phyloP scores from a whole-genome alignment of 2,329 filamentous ascomycete species.

The Penicillium glabrum region DNA sequence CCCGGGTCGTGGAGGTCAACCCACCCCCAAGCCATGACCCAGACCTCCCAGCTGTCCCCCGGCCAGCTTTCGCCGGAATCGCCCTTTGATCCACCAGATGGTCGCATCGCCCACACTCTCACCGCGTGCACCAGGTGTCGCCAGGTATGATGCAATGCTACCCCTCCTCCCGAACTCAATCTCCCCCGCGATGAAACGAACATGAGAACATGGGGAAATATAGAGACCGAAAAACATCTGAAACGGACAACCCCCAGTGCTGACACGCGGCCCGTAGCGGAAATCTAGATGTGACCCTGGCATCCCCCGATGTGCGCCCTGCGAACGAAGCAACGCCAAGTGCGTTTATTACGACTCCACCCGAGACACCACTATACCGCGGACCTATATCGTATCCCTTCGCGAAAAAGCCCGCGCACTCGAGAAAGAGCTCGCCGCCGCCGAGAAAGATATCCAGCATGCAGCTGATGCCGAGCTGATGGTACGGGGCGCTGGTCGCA shows the following conservation, averaged over 20 bases:
- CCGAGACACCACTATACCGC: constrained; percentile 80
- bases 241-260: not conserved
- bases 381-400: constrained; percentile 88
- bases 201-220: not conserved
- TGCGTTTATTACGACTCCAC: constrained; percentile 96
- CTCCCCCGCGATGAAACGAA: constrained; percentile 1
- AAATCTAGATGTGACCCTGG: constrained; percentile 96
- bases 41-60: constrained; percentile 17
- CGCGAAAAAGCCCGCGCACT: constrained; percentile 82
- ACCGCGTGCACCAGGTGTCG: constrained; percentile 52
- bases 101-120: constrained; percentile 48
- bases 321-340: constrained; percentile 83
- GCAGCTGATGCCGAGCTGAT: constrained; percentile 76
- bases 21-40: constrained; percentile 18
- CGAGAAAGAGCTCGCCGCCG: constrained; percentile 75
- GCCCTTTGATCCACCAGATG: constrained; percentile 32
- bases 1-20: constrained; percentile 7
- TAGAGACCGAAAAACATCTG: not conserved
- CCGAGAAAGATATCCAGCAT: constrained; percentile 73
- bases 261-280: constrained; percentile 55
- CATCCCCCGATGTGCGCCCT: constrained; percentile 86
- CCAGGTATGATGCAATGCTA: constrained; percentile 41
- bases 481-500: constrained; percentile 80
- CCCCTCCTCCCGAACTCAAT: constrained; percentile 1
- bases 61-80: constrained; percentile 26